Base-by-base conservation (phyloP, 495 filamentous ascomycete species). In the Talaromyces thailandensis region DNA sequence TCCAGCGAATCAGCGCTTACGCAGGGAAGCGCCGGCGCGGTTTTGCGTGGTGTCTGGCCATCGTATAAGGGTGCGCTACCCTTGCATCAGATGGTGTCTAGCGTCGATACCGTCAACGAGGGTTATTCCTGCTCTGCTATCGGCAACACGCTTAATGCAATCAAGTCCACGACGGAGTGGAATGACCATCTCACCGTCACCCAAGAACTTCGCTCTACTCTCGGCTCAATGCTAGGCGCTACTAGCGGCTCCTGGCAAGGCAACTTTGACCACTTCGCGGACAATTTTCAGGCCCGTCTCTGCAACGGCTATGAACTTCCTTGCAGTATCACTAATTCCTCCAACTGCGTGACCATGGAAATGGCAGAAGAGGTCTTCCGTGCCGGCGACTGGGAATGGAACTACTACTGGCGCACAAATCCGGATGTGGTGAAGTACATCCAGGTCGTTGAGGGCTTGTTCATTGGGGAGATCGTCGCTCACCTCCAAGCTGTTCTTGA, bases 301-400 rank as follows among this genome's bases (percentile, higher is more conserved):
- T 79, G 76, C 48, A 77, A 79, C 40, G 76, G 76, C 6, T 79
- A 79, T 45, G 51, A 68, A 0, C 64, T 76, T 0, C 76, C 76
- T 0, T 79, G 76, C 64, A 67, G 69, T 37, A 8, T 72, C 0
- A 59, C 68, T 0, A 69, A 77, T 50, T 64, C 65, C 0, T 70
- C 68, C 0, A 60, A 64, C 18, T 79, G 76, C 57, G 76, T 72
- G 18, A 76, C 67, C 0, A 58, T 28, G 29, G 58, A 67, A 4
- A 73, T 75, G 64, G 74, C 71, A 0, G 58, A 77, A 2, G 71
- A 75, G 62, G 74, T 73, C 24, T 79, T 79, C 65, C 75, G 76
- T 43, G 76, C 74, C 16, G 76, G 76, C 12, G 76, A 79, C 52
- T 79, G 76, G 76, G 71, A 75, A 57, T 79, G 75, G 73, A 77